Percentiles rank a stretch among this genome's conserved stretches.
phyloP scores from a whole-genome alignment of 1,139 yeast species.

The Kodamaea arcana region DNA sequence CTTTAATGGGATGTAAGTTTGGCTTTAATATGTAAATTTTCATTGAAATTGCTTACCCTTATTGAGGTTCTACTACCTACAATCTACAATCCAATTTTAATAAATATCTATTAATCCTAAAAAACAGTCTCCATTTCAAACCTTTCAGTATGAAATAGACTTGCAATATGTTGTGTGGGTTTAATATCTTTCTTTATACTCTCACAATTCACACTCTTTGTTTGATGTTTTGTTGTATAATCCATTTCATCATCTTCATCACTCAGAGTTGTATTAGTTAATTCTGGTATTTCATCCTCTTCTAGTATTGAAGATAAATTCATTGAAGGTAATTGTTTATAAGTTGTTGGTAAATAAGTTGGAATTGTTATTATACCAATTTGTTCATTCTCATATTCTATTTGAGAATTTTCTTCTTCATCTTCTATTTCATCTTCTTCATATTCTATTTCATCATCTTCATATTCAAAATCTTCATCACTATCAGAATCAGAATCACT shows the following conservation, averaged over 20 bases:
- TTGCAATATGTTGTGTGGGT: background rate
- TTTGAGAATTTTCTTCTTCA: slow-evolving; percentile 24
- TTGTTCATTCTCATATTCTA: slow-evolving; percentile 8
- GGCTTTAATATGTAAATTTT: too few species aligned
- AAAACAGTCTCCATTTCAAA: background rate
- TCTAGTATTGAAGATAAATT: slow-evolving; percentile 19
- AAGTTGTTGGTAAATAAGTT: slow-evolving; percentile 5
- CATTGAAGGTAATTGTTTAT: slow-evolving; percentile 22
- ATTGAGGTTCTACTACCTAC: too few species aligned
- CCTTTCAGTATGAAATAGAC: background rate
- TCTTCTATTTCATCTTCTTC: slow-evolving; percentile 12
- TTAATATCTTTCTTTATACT: background rate
- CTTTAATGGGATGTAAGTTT: too few species aligned
- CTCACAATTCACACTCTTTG: background rate
- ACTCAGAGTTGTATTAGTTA: slow-evolving; percentile 7
- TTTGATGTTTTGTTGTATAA: background rate
- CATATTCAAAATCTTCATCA: slow-evolving; percentile 7
- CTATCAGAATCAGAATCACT: slow-evolving; percentile 11
- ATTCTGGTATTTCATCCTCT: slow-evolving; percentile 25
- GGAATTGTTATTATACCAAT: slow-evolving; percentile 2
- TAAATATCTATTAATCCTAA: too few species aligned
- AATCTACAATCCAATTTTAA: too few species aligned
- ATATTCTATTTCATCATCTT: slow-evolving; percentile 5
- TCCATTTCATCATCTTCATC: background rate
- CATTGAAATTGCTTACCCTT: too few species aligned